phyloP scores from a whole-genome alignment of 768 basidiomycete genomes.

The Rhizopogon vinicolor region DNA sequence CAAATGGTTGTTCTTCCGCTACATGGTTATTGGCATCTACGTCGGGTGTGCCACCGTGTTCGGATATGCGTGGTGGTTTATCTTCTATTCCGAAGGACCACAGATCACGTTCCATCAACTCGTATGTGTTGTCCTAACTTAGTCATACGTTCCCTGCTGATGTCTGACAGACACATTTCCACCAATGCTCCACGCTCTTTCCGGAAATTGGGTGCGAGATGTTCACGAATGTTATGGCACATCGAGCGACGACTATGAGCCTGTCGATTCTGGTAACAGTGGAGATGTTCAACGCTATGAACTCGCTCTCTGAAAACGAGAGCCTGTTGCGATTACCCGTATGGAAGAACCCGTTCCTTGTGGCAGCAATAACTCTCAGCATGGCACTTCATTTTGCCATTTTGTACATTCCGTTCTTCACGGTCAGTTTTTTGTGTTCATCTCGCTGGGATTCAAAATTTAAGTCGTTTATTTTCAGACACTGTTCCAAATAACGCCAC shows the following conservation, averaged over 20 bases:
- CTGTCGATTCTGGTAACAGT: slow-evolving; percentile 93
- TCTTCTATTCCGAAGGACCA: slow-evolving; percentile 85
- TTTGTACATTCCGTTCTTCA: slow-evolving; percentile 96
- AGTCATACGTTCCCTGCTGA: slow-evolving; percentile 4
- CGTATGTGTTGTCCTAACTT: slow-evolving; percentile 43
- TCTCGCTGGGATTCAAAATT: background rate
- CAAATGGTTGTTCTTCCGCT: slow-evolving; percentile 94
- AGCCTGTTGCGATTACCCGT: slow-evolving; percentile 82
- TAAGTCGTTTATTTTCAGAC: slow-evolving; percentile 35
- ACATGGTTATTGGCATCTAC: slow-evolving; percentile 89
- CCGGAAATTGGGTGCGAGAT: slow-evolving; percentile 93
- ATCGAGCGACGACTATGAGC: slow-evolving; percentile 91
- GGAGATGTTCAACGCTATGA: slow-evolving; percentile 98
- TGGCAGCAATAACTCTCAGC: slow-evolving; percentile 82
- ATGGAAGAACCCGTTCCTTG: slow-evolving; percentile 94
- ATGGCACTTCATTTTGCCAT: slow-evolving; percentile 95
- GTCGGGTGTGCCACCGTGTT: slow-evolving; percentile 95
- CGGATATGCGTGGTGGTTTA: slow-evolving; percentile 99
- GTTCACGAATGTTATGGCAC: slow-evolving; percentile 86
- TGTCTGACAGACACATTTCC: slow-evolving; percentile 83
- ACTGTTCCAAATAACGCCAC: slow-evolving; percentile 86
- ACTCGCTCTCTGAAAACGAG: slow-evolving; percentile 97
- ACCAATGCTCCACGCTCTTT: slow-evolving; percentile 80
- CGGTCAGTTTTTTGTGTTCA: slow-evolving; percentile 44
- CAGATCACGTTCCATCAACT: slow-evolving; percentile 92